Evolutionary conservation across 2,329 filamentous ascomycete species (phyloP), one percentile per base, ranked within the genome.

Genomic region (Colletotrichum viniferum): DNA sequence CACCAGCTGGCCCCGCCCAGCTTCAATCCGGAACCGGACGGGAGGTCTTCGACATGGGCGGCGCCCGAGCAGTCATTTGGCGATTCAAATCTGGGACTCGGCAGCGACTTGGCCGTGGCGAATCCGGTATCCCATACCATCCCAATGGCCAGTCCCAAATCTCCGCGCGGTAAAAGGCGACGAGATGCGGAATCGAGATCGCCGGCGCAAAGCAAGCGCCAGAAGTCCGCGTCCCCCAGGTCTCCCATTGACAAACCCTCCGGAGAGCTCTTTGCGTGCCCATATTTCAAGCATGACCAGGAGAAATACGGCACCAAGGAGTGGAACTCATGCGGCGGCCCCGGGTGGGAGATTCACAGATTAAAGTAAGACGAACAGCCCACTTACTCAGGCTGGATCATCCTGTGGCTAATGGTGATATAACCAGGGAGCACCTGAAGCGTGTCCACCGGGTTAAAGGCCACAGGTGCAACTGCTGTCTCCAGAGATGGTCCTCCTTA

Each of bases 321-420:
- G 9, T 69, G 64, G 64, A 63, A 18, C 6, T 58, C 26, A 1
- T 74, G 71, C 13, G 30, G 16, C 4, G 71, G 66, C 1, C 10
- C 8, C 6, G 66, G 71, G 2, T 74, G 66, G 66, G 10, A 64
- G 13, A 60, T 74, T 13, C 26, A 24, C 12, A 63, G 71, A 24
- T 3, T 74, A 16, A 74, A 74, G 71, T 74, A 64, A 34, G 71
- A 14, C 7, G 1, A 10, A 3, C 13, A 5, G 38, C 6, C 34
- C 34, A 14, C 21, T 16, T 5, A 38, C 13, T 61, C 24, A 61
- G 16, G 12, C 16, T 6, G 34, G 36, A n/a, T 62, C 4, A 12
- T 43, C 21, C 9, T 14, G 28, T 21, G 1, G 26, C 62, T 65
- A 43, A 48, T 2, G 38, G 18, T 12, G 4, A 52, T 18, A n/a